Evolutionary conservation across 2,329 filamentous ascomycete genomes (phyloP), one percentile per base, ranked within the genome.

Genomic region (Aspergillus chevalieri): DNA sequence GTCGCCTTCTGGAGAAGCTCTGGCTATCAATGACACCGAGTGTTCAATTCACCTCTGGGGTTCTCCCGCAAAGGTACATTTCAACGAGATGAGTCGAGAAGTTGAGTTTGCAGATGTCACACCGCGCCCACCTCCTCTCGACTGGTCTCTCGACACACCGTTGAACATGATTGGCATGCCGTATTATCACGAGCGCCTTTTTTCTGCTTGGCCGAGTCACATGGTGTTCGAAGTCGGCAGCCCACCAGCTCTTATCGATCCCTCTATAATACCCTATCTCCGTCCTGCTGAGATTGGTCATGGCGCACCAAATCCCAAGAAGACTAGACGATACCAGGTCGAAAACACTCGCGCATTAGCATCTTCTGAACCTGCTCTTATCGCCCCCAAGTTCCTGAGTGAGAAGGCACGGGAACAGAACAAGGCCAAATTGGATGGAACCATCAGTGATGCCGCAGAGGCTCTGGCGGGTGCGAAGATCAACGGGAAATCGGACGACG

Each of bases 171-270:
- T 97, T 46, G 94, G 93, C 9, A 86, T 98, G 80, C 92, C 93
- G 1, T 94, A 91, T 67, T 98, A 98, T 67, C 83, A 91, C 53
- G 92, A 97, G 53, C 78, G 81, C 12, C 78, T 98, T 9, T 78
- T 95, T 34, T 98, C 93, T 2, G 85, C 88, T 34, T 96, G 92
- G 89, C 90, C 93, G 38, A 84, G 83, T 51, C 87, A 92, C 62
- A 77, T 91, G 60, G 70, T 93, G 1, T 92, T 86, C 50, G 90
- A 96, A 65, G 80, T 95, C 36, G 92, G 92, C 33, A 89, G 87
- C 12, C 88, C 90, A 14, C 87, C 91, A 0, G 71, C 78, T 10
- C 88, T 85, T 53, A 78, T 91, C 47, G 91, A 96, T 55, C 74
- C 80, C 2, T 78, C 84, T 26, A 79, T 91, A 30, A 67, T 94